phyloP scores from a whole-genome alignment of 805 yeast genomes.

The Millerago galiae region DNA sequence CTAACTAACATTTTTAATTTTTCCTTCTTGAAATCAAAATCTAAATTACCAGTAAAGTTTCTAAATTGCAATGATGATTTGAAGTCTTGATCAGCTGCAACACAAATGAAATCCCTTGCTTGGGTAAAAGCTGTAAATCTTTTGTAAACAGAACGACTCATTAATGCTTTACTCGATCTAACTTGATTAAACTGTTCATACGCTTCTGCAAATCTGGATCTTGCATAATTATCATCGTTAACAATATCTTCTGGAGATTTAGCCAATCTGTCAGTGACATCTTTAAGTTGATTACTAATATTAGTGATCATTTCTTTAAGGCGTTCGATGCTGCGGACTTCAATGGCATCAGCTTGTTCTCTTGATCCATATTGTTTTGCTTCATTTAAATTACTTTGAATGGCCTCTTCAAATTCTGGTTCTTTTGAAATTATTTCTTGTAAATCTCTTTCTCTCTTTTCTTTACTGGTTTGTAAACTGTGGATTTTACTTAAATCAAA shows the following conservation, averaged over 20 bases:
- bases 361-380: conserved; percentile 41
- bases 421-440: conserved; percentile 15
- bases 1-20: conserved; percentile 54
- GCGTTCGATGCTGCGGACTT: conserved; percentile 38
- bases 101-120: conserved; percentile 35
- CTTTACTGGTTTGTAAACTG: conserved; percentile 14
- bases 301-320: conserved; percentile 43
- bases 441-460: conserved; percentile 15
- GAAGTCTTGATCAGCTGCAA: conserved; percentile 49
- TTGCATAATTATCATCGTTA: conserved; percentile 37
- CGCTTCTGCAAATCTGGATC: conserved; percentile 37
- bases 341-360: conserved; percentile 36
- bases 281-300: conserved; percentile 40
- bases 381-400: conserved; percentile 11
- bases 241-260: conserved; percentile 51
- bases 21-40: conserved; percentile 49
- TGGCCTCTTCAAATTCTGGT: conserved; percentile 15
- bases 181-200: conserved; percentile 33
- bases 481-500: conserved; percentile 9
- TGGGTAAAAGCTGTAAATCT: conserved; percentile 38
- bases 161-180: conserved; percentile 25
- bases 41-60: conserved; percentile 67
- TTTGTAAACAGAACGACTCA: conserved; percentile 33
- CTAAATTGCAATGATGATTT: conserved; percentile 55
- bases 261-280: conserved; percentile 49